Conservation (phyloP, 2,329 filamentous ascomycete genomes). For the Phialemonium atrogriseum region DNA sequence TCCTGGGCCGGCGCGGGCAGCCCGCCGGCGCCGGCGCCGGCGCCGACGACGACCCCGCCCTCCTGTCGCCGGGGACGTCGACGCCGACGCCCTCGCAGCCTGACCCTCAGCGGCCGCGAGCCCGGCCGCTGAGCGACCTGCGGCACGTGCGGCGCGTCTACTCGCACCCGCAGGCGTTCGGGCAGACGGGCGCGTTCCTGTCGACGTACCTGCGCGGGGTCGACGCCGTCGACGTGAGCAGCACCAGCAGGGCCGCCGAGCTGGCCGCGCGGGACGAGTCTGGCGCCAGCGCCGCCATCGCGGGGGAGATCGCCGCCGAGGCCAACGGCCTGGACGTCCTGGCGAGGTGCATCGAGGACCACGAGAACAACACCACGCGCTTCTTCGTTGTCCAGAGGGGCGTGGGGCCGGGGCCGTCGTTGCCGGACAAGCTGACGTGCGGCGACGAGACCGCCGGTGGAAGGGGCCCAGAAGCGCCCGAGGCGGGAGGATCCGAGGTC, state of each 20-base stretch:
- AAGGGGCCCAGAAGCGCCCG: constrained; percentile 1
- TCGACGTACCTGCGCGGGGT: constrained; percentile 58
- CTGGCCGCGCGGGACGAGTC: constrained; percentile 54
- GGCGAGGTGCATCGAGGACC: constrained; percentile 62
- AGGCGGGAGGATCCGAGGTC: constrained; percentile 1
- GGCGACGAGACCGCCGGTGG: constrained; percentile 1
- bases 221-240: constrained; percentile 77
- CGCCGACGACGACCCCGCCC: no score
- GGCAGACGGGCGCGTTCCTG: constrained; percentile 77
- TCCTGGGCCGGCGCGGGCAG: constrained; percentile 48
- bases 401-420: background rate
- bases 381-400: constrained; percentile 57
- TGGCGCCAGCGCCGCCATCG: constrained; percentile 66
- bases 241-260: constrained; percentile 78
- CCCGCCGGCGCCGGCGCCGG: background rate
- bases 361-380: constrained; percentile 67
- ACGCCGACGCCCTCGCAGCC: constrained; percentile 42
- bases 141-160: constrained; percentile 67
- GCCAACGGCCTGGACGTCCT: constrained; percentile 62
- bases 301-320: constrained; percentile 64
- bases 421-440: no score
- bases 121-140: constrained; percentile 42
- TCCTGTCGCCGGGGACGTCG: constrained; percentile 12
- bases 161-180: constrained; percentile 92
- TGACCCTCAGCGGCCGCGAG: constrained; percentile 33